A percentile compares a stretch with the other conserved stretches of the same genome.
These are phyloP conservation scores for Scolecobasidium constrictum DNA, from an alignment of 2,329 filamentous ascomycete genomes.

Conservation along the genomic window DNA sequence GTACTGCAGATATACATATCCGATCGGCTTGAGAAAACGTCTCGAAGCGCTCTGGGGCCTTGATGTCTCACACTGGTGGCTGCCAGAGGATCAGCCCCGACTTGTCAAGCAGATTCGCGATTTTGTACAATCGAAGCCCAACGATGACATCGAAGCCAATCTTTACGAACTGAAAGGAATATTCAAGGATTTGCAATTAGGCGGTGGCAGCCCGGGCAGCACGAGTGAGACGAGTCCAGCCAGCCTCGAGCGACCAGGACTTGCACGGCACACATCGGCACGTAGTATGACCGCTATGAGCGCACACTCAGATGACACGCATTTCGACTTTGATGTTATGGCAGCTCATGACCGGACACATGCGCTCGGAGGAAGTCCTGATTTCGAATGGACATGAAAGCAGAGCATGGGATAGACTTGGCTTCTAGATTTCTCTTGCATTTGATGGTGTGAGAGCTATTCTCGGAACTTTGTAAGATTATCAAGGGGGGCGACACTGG, in stretches of 20 bases:
- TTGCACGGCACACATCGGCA: background rate
- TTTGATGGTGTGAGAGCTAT: no score
- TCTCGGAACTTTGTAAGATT: background rate
- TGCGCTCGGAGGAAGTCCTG: slow-evolving; percentile 4
- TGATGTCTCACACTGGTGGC: slow-evolving; percentile 74
- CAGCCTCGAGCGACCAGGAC: background rate
- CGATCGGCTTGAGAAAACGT: slow-evolving; percentile 58
- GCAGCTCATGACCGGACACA: background rate
- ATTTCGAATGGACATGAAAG: slow-evolving; percentile 8
- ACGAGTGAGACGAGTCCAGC: background rate
- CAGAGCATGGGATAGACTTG: no score
- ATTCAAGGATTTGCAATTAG: slow-evolving; percentile 25
- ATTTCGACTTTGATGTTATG: background rate
- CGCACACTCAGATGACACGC: background rate
- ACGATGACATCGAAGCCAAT: slow-evolving; percentile 46
- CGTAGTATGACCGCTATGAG: background rate
- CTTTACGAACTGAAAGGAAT: slow-evolving; percentile 65
- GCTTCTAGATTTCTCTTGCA: background rate
- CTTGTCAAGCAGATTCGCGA: slow-evolving; percentile 69
- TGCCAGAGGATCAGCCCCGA: slow-evolving; percentile 65
- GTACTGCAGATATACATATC: slow-evolving; percentile 67
- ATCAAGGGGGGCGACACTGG: no score
- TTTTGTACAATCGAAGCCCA: slow-evolving; percentile 50
- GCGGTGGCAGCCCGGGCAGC: slow-evolving; percentile 4
- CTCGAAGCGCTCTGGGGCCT: slow-evolving; percentile 69